Evolutionary conservation across 2,329 filamentous ascomycete genomes (phyloP).

Genomic region (Penicillium sp.): DNA sequence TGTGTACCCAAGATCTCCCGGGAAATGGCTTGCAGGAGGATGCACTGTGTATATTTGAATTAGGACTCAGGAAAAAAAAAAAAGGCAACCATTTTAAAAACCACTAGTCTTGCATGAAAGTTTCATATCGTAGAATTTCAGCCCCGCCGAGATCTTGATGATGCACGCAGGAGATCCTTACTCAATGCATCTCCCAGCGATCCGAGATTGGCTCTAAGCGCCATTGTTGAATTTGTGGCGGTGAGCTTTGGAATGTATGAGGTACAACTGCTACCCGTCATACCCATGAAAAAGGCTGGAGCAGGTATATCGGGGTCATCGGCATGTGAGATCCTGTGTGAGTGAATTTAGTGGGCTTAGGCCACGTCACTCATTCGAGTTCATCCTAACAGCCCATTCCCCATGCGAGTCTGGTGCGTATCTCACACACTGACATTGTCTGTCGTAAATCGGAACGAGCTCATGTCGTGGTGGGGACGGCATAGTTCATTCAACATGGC

Average conservation of each 20-base stretch:
- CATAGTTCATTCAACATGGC: background rate
- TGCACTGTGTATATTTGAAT: background rate
- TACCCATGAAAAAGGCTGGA: background rate
- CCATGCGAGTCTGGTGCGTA: background rate
- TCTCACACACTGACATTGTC: background rate
- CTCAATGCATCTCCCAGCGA: background rate
- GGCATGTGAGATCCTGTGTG: conserved; percentile 2
- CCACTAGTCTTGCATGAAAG: conserved; percentile 3
- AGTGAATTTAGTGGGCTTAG: background rate
- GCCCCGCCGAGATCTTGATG: background rate
- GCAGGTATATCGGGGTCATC: background rate
- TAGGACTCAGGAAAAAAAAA: background rate
- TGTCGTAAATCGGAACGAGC: background rate
- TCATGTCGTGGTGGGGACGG: background rate
- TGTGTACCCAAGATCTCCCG: conserved; percentile 2
- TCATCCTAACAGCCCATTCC: background rate
- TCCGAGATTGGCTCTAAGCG: conserved; percentile 1
- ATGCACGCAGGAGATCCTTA: conserved; percentile 2
- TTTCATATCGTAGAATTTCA: conserved; percentile 1
- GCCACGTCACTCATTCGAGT: background rate
- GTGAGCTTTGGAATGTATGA: background rate
- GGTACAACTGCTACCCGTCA: background rate
- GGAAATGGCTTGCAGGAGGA: conserved; percentile 2
- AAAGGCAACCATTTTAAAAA: background rate
- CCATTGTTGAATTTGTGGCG: background rate